Conservation (phyloP, 768 basidiomycete genomes). For the Pleurotus salmoneostramineus region DNA sequence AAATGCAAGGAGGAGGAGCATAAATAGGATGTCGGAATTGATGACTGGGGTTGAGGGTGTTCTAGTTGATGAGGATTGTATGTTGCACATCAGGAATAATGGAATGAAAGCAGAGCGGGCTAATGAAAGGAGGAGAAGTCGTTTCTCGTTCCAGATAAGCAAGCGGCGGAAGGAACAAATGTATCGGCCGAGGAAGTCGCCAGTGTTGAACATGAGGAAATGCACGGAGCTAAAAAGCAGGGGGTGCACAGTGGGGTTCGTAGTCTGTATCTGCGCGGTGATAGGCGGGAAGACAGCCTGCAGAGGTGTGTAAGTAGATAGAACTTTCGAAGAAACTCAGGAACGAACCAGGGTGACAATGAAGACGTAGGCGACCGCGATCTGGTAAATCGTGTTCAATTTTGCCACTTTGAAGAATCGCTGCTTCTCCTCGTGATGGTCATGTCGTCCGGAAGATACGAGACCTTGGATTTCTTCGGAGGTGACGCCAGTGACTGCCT, state of each 20-base stretch:
- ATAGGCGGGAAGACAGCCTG: slow-evolving; percentile 88
- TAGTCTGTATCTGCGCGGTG: slow-evolving; percentile 71
- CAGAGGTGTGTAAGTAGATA: not conserved
- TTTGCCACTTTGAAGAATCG: slow-evolving; percentile 52
- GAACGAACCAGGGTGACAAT: slow-evolving; percentile 69
- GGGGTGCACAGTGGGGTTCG: slow-evolving; percentile 64
- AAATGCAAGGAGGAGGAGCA: slow-evolving; percentile 68
- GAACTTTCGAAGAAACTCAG: slow-evolving; percentile 1
- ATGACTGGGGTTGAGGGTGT: slow-evolving; percentile 45
- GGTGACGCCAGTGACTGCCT: slow-evolving; percentile 17
- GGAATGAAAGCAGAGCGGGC: slow-evolving; percentile 81
- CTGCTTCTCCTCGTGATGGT: slow-evolving; percentile 28
- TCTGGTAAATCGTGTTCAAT: slow-evolving; percentile 64
- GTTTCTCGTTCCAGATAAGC: slow-evolving; percentile 64
- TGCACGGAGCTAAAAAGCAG: slow-evolving; percentile 79
- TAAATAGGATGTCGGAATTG: slow-evolving; percentile 73
- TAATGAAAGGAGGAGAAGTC: slow-evolving; percentile 60
- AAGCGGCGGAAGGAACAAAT: slow-evolving; percentile 62
- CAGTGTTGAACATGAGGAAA: slow-evolving; percentile 72
- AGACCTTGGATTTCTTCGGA: slow-evolving; percentile 32
- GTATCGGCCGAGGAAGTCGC: slow-evolving; percentile 70
- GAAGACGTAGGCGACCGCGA: slow-evolving; percentile 76
- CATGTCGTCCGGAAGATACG: slow-evolving; percentile 24
- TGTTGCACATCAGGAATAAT: slow-evolving; percentile 85
- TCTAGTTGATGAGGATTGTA: slow-evolving; percentile 43